A percentile compares a stretch with the other conserved stretches of the same genome.
phyloP scores from a whole-genome alignment of 768 basidiomycete species.

The Jaapia argillacea region DNA sequence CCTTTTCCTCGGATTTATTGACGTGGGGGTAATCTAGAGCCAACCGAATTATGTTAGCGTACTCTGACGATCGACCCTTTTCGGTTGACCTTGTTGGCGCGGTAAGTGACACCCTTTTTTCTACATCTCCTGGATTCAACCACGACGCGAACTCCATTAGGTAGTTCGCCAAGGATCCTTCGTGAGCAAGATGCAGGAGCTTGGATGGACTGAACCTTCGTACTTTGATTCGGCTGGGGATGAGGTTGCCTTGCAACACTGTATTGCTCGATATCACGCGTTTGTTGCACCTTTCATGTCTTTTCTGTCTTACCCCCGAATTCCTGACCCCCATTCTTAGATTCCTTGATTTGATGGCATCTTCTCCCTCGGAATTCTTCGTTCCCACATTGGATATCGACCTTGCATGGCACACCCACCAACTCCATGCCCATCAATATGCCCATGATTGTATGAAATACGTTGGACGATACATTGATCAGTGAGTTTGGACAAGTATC shows the following conservation, averaged over 20 bases:
- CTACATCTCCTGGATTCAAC: neutral
- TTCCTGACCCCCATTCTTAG: constrained; percentile 11
- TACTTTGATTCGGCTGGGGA: constrained; percentile 30
- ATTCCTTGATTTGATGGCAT: constrained; percentile 48
- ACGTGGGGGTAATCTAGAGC: no score
- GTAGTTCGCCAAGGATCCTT: constrained; percentile 50
- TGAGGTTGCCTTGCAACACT: constrained; percentile 34
- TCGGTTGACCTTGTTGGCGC: constrained; percentile 51
- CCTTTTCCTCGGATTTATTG: no score
- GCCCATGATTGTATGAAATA: constrained; percentile 29
- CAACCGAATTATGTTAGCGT: constrained; percentile 35
- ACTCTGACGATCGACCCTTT: constrained; percentile 39
- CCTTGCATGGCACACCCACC: constrained; percentile 69
- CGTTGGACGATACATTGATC: constrained; percentile 39
- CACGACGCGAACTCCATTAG: constrained; percentile 16
- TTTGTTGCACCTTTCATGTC: constrained; percentile 14
- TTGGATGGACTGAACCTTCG: constrained; percentile 38
- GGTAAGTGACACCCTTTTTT: constrained; percentile 20
- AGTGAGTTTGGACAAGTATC: constrained; percentile 29
- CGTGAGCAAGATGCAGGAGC: constrained; percentile 37
- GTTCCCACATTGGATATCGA: constrained; percentile 70
- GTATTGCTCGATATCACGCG: constrained; percentile 51
- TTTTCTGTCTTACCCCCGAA: neutral
- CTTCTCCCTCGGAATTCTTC: constrained; percentile 29
- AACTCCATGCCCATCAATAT: constrained; percentile 42